Evolutionary conservation across 2,329 filamentous ascomycete genomes (phyloP).

Genomic region (Cladosporium austrohemisphaericum): DNA sequence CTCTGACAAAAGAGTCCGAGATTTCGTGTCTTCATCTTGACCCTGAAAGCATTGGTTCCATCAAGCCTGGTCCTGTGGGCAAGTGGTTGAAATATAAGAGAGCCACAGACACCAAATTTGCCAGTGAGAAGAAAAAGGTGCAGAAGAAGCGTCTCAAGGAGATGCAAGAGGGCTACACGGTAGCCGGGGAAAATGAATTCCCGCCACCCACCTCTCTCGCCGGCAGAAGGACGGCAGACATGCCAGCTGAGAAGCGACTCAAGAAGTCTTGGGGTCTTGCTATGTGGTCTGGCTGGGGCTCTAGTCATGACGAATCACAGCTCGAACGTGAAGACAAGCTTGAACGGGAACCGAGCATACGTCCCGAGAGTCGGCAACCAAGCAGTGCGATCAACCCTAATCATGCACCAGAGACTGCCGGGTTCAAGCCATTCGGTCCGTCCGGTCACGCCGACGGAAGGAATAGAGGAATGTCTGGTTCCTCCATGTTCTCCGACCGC

Average conservation of each 20-base stretch:
- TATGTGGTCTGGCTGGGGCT: conserved; percentile 84
- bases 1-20: conserved; percentile 61
- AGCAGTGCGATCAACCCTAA: background rate
- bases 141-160: conserved; percentile 72
- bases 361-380: conserved; percentile 6
- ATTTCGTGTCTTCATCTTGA: conserved; percentile 65
- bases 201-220: conserved; percentile 77
- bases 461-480: background rate
- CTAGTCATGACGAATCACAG: conserved; percentile 78
- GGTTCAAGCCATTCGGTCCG: background rate
- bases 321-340: conserved; percentile 56
- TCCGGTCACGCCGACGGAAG: background rate
- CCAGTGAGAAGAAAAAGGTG: conserved; percentile 64
- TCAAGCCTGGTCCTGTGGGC: conserved; percentile 73
- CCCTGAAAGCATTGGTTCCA: conserved; percentile 65
- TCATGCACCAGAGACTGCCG: conserved; percentile 3
- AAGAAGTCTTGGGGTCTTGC: conserved; percentile 65
- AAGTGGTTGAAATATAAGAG: conserved; percentile 78
- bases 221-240: conserved; percentile 42
- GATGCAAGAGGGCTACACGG: conserved; percentile 66
- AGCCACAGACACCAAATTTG: conserved; percentile 70
- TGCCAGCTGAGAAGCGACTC: conserved; percentile 46
- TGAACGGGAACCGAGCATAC: conserved; percentile 4
- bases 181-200: conserved; percentile 65
- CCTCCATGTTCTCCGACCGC: background rate